Percentiles rank a stretch among this genome's conserved stretches.
Evolutionary conservation across 2,329 filamentous ascomycete genomes (phyloP).

Genomic region (Neonectria ditissima): DNA sequence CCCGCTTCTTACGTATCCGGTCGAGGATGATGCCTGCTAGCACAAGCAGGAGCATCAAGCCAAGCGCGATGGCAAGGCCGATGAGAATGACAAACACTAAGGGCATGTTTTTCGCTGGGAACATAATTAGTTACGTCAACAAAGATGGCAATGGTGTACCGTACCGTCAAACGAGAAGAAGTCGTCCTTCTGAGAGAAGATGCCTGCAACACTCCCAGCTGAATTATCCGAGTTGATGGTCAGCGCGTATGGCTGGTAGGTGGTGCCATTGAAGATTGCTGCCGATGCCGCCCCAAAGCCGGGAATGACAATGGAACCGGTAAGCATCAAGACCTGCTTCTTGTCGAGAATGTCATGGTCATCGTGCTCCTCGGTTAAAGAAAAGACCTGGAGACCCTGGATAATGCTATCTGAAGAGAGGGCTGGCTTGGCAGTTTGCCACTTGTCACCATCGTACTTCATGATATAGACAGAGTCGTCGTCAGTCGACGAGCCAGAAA

Average conservation of each 20-base stretch:
- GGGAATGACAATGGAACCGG: slow-evolving; percentile 83
- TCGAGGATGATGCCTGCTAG: slow-evolving; percentile 80
- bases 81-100: slow-evolving; percentile 85
- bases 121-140: slow-evolving; percentile 29
- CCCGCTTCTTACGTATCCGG: slow-evolving; percentile 78
- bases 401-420: slow-evolving; percentile 77
- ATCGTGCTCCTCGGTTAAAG: slow-evolving; percentile 75
- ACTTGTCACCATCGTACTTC: slow-evolving; percentile 81
- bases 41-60: slow-evolving; percentile 81
- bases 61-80: slow-evolving; percentile 81
- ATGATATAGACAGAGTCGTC: slow-evolving; percentile 81
- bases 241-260: slow-evolving; percentile 82
- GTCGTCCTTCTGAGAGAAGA: slow-evolving; percentile 86
- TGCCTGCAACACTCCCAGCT: slow-evolving; percentile 79
- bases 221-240: slow-evolving; percentile 74
- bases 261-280: slow-evolving; percentile 86
- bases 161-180: slow-evolving; percentile 76
- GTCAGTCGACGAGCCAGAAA: slow-evolving; percentile 73
- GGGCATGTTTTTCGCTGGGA: slow-evolving; percentile 67
- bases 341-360: slow-evolving; percentile 72
- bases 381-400: slow-evolving; percentile 84
- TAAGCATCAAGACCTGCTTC: slow-evolving; percentile 81
- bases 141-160: slow-evolving; percentile 45
- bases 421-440: slow-evolving; percentile 72
- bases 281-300: slow-evolving; percentile 85